Evolutionary conservation across 495 filamentous ascomycete species (phyloP), one percentile per base, ranked within the genome.

Genomic region (Chaetomium fimeti): DNA sequence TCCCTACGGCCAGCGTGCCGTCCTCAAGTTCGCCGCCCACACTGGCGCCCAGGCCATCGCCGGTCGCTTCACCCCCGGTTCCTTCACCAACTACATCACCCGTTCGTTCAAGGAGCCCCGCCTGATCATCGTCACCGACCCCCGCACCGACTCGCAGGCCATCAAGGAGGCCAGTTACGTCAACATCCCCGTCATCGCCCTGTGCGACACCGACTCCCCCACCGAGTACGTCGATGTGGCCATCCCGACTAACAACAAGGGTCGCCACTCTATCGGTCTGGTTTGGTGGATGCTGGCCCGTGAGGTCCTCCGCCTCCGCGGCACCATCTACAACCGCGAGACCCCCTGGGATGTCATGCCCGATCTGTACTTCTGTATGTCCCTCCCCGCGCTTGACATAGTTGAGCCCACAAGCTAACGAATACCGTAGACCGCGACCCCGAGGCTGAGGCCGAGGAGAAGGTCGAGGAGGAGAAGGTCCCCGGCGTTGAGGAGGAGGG

Each of bases 1-100:
- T 84, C 95, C 94, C 78, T 98, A 97, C 80, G 94, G 94, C 67
- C 94, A 98, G 84, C 94, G 94, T 81, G 93, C 94, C 75, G 94
- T 97, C 79, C 88, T 98, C 78, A 98, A 98, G 87, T 98, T 97
- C 84, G 93, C 93, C 72, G 82, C 90, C 66, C 92, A 98, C 86
- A 98, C 93, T 71, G 93, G 94, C 81, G 92, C 93, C 76, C 91
- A 91, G 75, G 91, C 94, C 77, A 98, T 98, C 77, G 95, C 94
- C 73, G 94, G 94, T 84, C 93, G 94, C 80, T 98, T 98, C 88
- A 98, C 94, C 76, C 94, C 94, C 75, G 94, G 94, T 86, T 97
- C 95, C 80, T 98, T 98, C 89, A 98, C 94, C 86, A 98, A 98
- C 85, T 98, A 98, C 90, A 98, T 97, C 88, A 98, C 94, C 79